Conservation (phyloP, 345 rosid genomes). For the Salix caprea region DNA sequence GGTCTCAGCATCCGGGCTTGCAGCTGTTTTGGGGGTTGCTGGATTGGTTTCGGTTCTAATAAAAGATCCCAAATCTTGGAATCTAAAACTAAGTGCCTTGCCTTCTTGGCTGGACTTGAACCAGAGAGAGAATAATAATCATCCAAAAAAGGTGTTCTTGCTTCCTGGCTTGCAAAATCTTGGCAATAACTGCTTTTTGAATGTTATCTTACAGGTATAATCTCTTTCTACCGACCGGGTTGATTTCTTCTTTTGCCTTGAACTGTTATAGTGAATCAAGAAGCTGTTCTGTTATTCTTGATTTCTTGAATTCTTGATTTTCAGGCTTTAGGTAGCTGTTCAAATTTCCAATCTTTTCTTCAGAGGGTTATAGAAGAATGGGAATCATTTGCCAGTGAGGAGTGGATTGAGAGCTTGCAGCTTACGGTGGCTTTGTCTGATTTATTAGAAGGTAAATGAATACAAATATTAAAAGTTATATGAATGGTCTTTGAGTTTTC, state of each 20-base stretch:
- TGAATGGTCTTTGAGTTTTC: not conserved
- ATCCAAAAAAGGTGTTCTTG: conserved; percentile 25
- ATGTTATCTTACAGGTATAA: conserved; percentile 75
- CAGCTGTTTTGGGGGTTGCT: conserved; percentile 47
- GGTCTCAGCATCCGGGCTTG: conserved; percentile 34
- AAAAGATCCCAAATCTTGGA: conserved; percentile 40
- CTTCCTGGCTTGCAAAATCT: conserved; percentile 81
- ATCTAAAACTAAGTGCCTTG: conserved; percentile 9
- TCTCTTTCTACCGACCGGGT: conserved; percentile 7
- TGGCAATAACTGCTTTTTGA: conserved; percentile 81
- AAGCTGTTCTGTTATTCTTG: not conserved
- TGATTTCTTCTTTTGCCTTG: not conserved
- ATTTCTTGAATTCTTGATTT: not conserved
- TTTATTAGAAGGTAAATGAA: conserved; percentile 51
- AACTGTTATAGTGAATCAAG: not conserved
- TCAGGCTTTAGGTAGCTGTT: conserved; percentile 81
- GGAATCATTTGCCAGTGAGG: conserved; percentile 26
- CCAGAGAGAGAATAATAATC: conserved; percentile 3
- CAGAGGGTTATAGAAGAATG: conserved; percentile 50
- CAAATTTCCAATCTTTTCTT: conserved; percentile 56
- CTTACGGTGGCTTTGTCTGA: conserved; percentile 58
- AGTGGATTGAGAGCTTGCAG: conserved; percentile 42
- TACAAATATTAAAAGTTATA: not conserved
- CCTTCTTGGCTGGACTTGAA: conserved; percentile 21
- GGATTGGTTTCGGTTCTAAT: conserved; percentile 45